Percentiles rank a stretch among this genome's conserved stretches.
These are phyloP conservation scores for Lactuca saligna DNA, from an alignment of 129 eudicot species.

Conservation along the genomic window DNA sequence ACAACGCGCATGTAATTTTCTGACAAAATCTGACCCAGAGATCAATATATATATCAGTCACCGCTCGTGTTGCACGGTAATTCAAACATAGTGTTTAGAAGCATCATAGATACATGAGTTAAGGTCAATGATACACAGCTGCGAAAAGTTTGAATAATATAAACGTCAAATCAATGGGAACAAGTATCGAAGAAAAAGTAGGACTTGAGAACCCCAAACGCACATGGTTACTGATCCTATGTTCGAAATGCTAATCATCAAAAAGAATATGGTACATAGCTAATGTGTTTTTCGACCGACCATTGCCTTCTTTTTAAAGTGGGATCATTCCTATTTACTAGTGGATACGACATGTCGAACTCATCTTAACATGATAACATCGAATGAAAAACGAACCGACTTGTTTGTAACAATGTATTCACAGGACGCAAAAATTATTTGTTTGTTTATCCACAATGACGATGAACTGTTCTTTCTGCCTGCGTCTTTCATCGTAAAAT, in stretches of 20 bases:
- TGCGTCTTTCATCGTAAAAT: no score
- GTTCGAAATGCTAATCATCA: not conserved
- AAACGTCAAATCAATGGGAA: constrained; percentile 19
- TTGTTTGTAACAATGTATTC: no score
- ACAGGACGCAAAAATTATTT: no score
- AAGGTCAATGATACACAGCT: constrained; percentile 27
- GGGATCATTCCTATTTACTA: not conserved
- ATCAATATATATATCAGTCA: no score
- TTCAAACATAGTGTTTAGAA: not conserved
- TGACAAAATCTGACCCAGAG: no score
- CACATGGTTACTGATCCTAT: constrained; percentile 14
- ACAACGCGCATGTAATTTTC: no score
- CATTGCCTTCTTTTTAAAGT: not conserved
- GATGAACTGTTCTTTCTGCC: no score
- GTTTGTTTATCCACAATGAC: no score
- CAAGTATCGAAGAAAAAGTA: constrained; percentile 4
- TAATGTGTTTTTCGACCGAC: constrained; percentile 3
- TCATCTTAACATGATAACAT: not conserved
- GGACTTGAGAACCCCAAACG: constrained; percentile 17
- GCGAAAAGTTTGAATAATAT: constrained; percentile 2
- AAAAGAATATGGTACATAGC: constrained; percentile 1
- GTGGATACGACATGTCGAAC: not conserved
- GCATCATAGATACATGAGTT: constrained; percentile 1
- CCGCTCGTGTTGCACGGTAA: not conserved
- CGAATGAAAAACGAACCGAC: not conserved